A percentile compares a stretch with the other conserved stretches of the same genome.
Evolutionary conservation across 2,329 filamentous ascomycete genomes (phyloP).

Genomic region (Ascochyta clinopodiicola): DNA sequence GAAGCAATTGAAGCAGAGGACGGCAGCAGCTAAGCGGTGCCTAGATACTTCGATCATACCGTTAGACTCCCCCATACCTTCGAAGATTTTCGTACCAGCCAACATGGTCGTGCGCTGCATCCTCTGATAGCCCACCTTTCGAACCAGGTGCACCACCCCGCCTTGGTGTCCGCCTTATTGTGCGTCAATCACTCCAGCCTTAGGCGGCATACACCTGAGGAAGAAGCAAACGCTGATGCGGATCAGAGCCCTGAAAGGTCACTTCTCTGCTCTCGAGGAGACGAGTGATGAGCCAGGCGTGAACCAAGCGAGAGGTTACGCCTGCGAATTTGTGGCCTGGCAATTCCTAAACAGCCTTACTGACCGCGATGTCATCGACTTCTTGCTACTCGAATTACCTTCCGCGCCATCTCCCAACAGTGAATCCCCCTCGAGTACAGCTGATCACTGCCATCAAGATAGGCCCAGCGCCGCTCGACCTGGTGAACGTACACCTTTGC

Average conservation of each 20-base stretch:
- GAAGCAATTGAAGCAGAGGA: conserved; percentile 1
- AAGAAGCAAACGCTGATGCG: conserved; percentile 20
- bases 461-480: conserved; percentile 12
- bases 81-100: conserved; percentile 73
- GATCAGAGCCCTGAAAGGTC: conserved; percentile 73
- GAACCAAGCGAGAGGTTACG: conserved; percentile 71
- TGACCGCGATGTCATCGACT: conserved; percentile 76
- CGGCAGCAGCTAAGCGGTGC: conserved; percentile 22
- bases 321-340: conserved; percentile 83
- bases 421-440: conserved; percentile 17
- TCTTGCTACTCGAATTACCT: conserved; percentile 75
- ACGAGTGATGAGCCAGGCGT: conserved; percentile 67
- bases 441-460: conserved; percentile 17
- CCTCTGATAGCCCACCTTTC: conserved; percentile 71
- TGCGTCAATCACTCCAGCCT: conserved; percentile 52
- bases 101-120: conserved; percentile 63
- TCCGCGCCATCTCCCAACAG: conserved; percentile 24
- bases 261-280: conserved; percentile 68
- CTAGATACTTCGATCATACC: conserved; percentile 58
- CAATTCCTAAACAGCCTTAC: conserved; percentile 74
- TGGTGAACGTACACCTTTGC: conserved; percentile 37
- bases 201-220: background rate
- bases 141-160: conserved; percentile 68
- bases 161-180: conserved; percentile 76
- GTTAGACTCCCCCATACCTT: conserved; percentile 72